Percentiles rank a stretch among this genome's conserved stretches.
Conservation (phyloP, 2,329 filamentous ascomycete species). For the Alternaria postmessia region DNA sequence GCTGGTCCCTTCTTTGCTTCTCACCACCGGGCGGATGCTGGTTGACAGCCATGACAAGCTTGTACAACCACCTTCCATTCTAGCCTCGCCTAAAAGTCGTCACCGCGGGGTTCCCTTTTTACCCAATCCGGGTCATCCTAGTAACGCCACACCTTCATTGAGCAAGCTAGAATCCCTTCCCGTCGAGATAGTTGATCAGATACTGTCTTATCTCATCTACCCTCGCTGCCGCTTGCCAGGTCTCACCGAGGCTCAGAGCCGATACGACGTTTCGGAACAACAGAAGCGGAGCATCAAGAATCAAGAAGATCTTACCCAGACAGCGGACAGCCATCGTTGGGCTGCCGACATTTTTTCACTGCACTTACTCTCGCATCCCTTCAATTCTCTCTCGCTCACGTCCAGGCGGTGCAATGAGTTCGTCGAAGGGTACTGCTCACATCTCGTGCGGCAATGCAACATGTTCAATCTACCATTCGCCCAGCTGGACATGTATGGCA, state of each 20-base stretch:
- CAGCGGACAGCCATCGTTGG: conserved; percentile 37
- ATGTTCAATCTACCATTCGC: conserved; percentile 42
- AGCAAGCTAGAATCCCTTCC: conserved; percentile 37
- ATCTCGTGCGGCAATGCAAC: conserved; percentile 38
- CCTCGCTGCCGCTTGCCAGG: conserved; percentile 42
- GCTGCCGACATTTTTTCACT: conserved; percentile 41
- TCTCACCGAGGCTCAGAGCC: conserved; percentile 39
- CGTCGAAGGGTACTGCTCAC: conserved; percentile 38
- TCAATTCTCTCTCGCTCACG: conserved; percentile 38
- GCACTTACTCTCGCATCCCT: conserved; percentile 33
- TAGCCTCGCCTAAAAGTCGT: conserved; percentile 2
- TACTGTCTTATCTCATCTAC: conserved; percentile 39
- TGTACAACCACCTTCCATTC: conserved; percentile 11
- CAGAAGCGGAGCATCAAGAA: conserved; percentile 30
- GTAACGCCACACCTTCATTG: conserved; percentile 1
- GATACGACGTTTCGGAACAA: conserved; percentile 25
- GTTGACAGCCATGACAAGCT: conserved; percentile 1
- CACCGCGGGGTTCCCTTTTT: background rate
- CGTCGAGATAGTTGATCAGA: conserved; percentile 38
- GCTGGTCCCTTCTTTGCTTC: conserved; percentile 5
- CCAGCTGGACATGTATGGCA: conserved; percentile 29
- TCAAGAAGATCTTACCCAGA: conserved; percentile 28
- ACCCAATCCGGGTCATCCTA: background rate
- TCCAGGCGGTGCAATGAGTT: conserved; percentile 30
- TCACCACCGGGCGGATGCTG: background rate